Conservation (phyloP, 805 yeast genomes). For the Metschnikowia koreensis region DNA sequence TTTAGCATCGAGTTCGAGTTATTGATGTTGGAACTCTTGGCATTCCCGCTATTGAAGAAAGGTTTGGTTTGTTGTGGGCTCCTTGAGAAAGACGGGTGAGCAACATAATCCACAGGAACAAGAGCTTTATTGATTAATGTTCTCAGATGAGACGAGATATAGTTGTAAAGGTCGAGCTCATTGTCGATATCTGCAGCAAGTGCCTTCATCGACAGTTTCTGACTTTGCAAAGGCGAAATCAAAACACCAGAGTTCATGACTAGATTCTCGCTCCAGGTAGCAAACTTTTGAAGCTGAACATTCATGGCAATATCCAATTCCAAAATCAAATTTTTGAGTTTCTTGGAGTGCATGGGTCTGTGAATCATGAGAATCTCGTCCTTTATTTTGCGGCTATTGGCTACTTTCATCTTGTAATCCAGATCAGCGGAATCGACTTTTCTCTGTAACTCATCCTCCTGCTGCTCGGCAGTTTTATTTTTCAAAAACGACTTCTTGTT, state of each 20-base stretch:
- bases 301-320: slow-evolving; percentile 90
- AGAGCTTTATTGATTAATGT: slow-evolving; percentile 43
- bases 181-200: slow-evolving; percentile 77
- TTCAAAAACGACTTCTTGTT: slow-evolving; percentile 79
- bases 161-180: slow-evolving; percentile 77
- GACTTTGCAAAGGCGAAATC: slow-evolving; percentile 64
- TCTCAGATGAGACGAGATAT: slow-evolving; percentile 50
- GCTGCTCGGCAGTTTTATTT: slow-evolving; percentile 76
- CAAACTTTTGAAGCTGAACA: slow-evolving; percentile 83
- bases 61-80: slow-evolving; percentile 32
- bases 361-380: slow-evolving; percentile 67
- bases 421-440: slow-evolving; percentile 83
- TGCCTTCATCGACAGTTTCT: slow-evolving; percentile 65
- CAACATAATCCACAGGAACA: slow-evolving; percentile 66
- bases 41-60: slow-evolving; percentile 22
- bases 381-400: slow-evolving; percentile 67
- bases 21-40: slow-evolving; percentile 2
- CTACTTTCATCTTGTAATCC: slow-evolving; percentile 79
- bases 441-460: slow-evolving; percentile 81
- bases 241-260: slow-evolving; percentile 83
- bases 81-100: slow-evolving; percentile 61
- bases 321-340: slow-evolving; percentile 70
- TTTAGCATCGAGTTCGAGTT: background rate
- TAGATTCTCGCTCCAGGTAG: slow-evolving; percentile 82
- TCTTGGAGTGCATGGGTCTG: slow-evolving; percentile 74